Evolutionary conservation across 2,329 filamentous ascomycete genomes (phyloP).

Genomic region (Talaromyces sp.): DNA sequence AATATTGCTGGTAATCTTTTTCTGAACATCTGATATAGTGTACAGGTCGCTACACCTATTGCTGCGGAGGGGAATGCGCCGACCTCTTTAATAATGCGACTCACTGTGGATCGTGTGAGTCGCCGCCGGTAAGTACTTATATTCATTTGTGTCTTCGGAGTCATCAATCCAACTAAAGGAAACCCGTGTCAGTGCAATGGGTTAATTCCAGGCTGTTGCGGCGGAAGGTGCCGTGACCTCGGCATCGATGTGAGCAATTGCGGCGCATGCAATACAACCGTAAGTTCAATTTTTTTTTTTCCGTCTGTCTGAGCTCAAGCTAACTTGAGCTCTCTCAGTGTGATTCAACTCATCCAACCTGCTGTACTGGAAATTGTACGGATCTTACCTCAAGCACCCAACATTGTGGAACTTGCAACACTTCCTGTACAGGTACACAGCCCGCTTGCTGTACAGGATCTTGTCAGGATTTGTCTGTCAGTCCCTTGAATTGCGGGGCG

Average conservation of each 20-base stretch:
- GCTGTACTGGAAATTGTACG: conserved; percentile 6
- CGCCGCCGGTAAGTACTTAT: conserved; percentile 1
- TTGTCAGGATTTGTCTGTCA: conserved; percentile 2
- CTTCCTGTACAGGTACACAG: not conserved
- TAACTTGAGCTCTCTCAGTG: not conserved
- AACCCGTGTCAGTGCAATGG: not conserved
- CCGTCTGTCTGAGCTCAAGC: not conserved
- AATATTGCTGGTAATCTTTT: no score
- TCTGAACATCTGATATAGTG: not conserved
- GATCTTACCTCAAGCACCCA: conserved; percentile 1
- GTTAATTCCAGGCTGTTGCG: conserved; percentile 8
- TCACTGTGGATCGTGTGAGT: conserved; percentile 8
- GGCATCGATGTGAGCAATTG: conserved; percentile 4
- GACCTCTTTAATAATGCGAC: conserved; percentile 2
- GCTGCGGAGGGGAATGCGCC: conserved; percentile 1
- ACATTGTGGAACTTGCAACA: conserved; percentile 8
- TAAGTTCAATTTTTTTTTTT: not conserved
- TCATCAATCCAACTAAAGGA: no score
- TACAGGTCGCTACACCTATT: not conserved
- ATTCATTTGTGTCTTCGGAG: no score
- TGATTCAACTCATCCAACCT: not conserved
- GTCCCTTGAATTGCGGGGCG: not conserved
- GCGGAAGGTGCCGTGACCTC: conserved; percentile 7
- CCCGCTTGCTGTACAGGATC: conserved; percentile 9
- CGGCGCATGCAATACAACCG: conserved; percentile 8